Evolutionary conservation across 352 stramenopile genomes (phyloP), one percentile per base, ranked within the genome.

Genomic region (Elongisporangium prolatum): DNA sequence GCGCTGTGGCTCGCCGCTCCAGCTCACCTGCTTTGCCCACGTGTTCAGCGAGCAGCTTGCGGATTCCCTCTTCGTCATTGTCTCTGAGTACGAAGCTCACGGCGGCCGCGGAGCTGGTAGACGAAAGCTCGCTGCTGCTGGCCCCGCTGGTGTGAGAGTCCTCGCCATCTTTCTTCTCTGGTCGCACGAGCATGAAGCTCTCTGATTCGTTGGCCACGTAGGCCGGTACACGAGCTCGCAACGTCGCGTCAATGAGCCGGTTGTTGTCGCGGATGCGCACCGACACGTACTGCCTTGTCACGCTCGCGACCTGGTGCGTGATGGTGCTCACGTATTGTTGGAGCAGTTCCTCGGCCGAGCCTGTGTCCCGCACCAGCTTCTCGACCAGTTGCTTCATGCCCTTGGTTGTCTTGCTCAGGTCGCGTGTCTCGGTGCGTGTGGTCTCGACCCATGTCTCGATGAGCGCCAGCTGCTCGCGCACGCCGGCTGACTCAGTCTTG

Each of bases 271-370:
- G 80, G 50, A 93, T 91, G 25, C 80, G 80, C 52, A 89, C 78
- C 8, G 74, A 86, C 9, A 93, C 82, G 60, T 91, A 91, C 57
- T 91, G 77, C 25, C 84, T 73, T 21, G 84, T 93, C 51, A 91
- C 79, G 59, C 80, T 89, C 57, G 84, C 84, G 21, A 93, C 84
- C 52, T 93, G 84, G 57, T 93, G 81, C 48, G 84, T 91, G 55
- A 93, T 91, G 20, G 82, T 90, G 54, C 82, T 88, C 61, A 93
- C 82, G 56, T 91, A 91, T 63, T 89, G 81, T 66, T 91, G 84
- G 25, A 93, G 68, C 49, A 93, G 58, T 48, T 85, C 68, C 59
- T 91, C 80, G 0, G 77, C 80, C 7, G 72, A 82, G 10, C 80
- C 80, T 21, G 79, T 88, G 50, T 89, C 80, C 2, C 83, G 83